Percentiles rank a stretch among this genome's conserved stretches.
phyloP scores from a whole-genome alignment of 2,329 filamentous ascomycete genomes.

The Alternaria sp. region DNA sequence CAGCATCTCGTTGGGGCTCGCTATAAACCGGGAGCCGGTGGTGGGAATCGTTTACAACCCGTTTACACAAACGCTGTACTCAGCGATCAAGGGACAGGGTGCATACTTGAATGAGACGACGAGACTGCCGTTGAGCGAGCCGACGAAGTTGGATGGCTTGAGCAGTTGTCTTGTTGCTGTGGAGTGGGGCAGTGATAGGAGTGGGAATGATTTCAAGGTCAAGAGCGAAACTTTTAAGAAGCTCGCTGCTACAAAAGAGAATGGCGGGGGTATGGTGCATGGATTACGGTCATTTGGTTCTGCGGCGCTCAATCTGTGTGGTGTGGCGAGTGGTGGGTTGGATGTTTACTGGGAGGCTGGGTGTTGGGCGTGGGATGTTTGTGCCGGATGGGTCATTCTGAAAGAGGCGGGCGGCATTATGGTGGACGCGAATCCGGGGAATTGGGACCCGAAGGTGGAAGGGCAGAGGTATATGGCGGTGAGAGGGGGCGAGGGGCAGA shows the following conservation, averaged over 20 bases:
- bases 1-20: constrained; percentile 77
- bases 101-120: constrained; percentile 57
- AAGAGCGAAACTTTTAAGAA: constrained; percentile 70
- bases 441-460: constrained; percentile 67
- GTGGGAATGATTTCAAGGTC: constrained; percentile 72
- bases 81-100: constrained; percentile 71
- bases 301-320: constrained; percentile 77
- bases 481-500: constrained; percentile 54
- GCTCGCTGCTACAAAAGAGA: constrained; percentile 59
- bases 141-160: constrained; percentile 66
- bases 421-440: constrained; percentile 74
- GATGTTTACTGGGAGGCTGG: constrained; percentile 85
- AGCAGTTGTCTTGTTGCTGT: constrained; percentile 69
- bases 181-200: constrained; percentile 75
- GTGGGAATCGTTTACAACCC: constrained; percentile 84
- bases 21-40: constrained; percentile 65
- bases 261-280: constrained; percentile 78
- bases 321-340: constrained; percentile 72
- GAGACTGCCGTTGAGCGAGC: constrained; percentile 56
- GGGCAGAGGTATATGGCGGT: constrained; percentile 63
- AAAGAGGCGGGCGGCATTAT: constrained; percentile 76
- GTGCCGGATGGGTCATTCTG: constrained; percentile 79
- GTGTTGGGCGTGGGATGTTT: constrained; percentile 86
- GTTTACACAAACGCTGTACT: constrained; percentile 72
- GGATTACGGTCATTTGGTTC: constrained; percentile 72